Conservation (phyloP, 164 flowering plant genomes). For the Pachysandra terminalis region DNA sequence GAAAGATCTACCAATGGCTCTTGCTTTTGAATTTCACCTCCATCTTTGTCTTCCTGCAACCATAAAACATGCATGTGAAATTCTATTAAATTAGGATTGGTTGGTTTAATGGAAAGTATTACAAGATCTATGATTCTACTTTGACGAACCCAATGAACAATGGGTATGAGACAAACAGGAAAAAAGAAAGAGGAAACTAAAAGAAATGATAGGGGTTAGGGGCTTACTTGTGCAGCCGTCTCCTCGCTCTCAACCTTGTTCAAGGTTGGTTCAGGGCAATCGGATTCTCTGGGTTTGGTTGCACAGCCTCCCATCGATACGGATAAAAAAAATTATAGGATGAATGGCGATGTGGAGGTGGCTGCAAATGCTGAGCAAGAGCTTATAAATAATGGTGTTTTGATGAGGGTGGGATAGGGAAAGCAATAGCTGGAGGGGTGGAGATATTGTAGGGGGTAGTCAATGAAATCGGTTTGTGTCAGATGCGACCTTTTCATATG, state of each 20-base stretch:
- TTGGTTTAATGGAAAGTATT: not conserved
- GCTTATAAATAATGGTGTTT: too few species aligned
- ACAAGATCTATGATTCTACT: not conserved
- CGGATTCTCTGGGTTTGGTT: constrained; percentile 20
- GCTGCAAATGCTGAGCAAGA: not conserved
- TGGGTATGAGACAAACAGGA: not conserved
- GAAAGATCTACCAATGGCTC: constrained; percentile 43
- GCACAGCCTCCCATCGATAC: constrained; percentile 26
- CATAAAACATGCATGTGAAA: not conserved
- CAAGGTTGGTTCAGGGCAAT: constrained; percentile 6
- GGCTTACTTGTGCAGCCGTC: constrained; percentile 9
- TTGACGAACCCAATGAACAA: not conserved
- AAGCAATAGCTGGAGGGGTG: too few species aligned
- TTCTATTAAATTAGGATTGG: not conserved
- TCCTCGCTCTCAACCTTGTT: constrained; percentile 13
- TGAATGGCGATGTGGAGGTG: constrained; percentile 15
- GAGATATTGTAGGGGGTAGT: too few species aligned
- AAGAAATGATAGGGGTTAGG: too few species aligned
- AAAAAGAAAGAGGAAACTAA: not conserved
- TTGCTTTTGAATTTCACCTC: constrained; percentile 28
- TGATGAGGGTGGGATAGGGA: too few species aligned
- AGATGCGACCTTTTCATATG: too few species aligned
- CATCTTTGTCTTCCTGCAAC: constrained; percentile 34
- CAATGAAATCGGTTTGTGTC: too few species aligned
- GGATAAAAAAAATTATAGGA: not conserved